These are phyloP conservation scores for Colletotrichum tropicicola DNA, from an alignment of 2,329 filamentous ascomycete species.

Conservation along the genomic window DNA sequence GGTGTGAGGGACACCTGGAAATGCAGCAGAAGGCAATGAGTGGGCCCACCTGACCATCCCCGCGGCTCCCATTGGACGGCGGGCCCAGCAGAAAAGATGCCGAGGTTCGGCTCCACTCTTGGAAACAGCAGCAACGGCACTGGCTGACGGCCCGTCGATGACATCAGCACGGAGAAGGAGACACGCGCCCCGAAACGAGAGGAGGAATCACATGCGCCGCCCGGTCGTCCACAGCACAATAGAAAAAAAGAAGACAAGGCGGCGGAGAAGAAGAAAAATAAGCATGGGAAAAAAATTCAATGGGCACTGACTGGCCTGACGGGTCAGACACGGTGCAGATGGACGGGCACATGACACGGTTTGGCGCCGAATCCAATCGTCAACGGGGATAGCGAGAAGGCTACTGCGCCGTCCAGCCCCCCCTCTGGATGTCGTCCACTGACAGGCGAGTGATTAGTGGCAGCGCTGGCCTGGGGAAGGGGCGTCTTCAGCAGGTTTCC, in stretches of 20 bases:
- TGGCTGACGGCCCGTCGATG: slow-evolving; percentile 14
- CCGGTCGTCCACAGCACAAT: background rate
- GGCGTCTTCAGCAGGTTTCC: no score
- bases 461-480: no score
- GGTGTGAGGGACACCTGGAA: background rate
- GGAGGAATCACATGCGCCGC: slow-evolving; percentile 22
- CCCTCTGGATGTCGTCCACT: background rate
- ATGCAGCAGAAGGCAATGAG: background rate
- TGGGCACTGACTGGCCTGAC: slow-evolving; percentile 2
- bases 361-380: slow-evolving; percentile 1
- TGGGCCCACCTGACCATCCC: slow-evolving; percentile 16
- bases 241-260: background rate
- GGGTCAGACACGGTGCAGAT: background rate
- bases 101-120: slow-evolving; percentile 19
- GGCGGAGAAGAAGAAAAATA: background rate
- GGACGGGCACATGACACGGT: slow-evolving; percentile 22
- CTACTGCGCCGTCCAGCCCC: background rate
- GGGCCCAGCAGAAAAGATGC: slow-evolving; percentile 3
- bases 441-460: background rate
- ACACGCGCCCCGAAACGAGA: slow-evolving; percentile 26
- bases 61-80: slow-evolving; percentile 1
- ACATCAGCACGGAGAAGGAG: no score
- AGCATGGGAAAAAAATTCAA: background rate
- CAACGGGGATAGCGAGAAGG: background rate
- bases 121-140: background rate